These are phyloP conservation scores for Chamaecrista fasciculata DNA, from an alignment of 306 rosid species.

Conservation along the genomic window DNA sequence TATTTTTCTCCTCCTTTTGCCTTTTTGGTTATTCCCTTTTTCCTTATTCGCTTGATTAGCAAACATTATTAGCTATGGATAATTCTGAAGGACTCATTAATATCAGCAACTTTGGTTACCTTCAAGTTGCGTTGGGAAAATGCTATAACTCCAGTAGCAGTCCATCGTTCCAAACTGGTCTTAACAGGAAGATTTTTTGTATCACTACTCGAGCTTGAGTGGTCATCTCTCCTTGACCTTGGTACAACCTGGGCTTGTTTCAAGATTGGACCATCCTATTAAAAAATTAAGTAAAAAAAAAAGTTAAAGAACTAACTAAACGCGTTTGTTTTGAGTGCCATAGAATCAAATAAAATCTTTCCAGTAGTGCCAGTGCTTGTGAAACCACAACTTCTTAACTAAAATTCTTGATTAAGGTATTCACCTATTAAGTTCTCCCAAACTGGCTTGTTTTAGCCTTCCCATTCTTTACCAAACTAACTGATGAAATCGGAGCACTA, in stretches of 20 bases:
- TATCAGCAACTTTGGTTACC: constrained; percentile 55
- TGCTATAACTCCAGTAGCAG: constrained; percentile 71
- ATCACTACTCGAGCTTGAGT: constrained; percentile 30
- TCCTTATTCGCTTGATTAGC: background rate
- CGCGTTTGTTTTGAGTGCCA: background rate
- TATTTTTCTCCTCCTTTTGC: background rate
- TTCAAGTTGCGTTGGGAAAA: constrained; percentile 78
- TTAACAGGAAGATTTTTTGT: constrained; percentile 39
- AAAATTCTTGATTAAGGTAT: background rate
- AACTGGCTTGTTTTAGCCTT: background rate
- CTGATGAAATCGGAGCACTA: constrained; percentile 10
- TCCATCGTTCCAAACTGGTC: constrained; percentile 61
- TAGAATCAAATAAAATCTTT: constrained; percentile 23
- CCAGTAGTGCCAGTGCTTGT: background rate
- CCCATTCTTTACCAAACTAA: constrained; percentile 1
- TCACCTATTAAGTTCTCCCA: background rate
- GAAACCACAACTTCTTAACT: background rate
- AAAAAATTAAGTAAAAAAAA: background rate
- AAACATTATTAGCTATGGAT: background rate
- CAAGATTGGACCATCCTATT: constrained; percentile 66
- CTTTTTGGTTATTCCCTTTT: background rate
- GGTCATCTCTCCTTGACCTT: constrained; percentile 39
- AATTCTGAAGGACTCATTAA: background rate
- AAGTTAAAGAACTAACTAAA: constrained; percentile 10
- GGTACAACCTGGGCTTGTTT: constrained; percentile 60